Evolutionary conservation across 495 filamentous ascomycete species (phyloP).

Genomic region (Massariosphaeria phaeospora): DNA sequence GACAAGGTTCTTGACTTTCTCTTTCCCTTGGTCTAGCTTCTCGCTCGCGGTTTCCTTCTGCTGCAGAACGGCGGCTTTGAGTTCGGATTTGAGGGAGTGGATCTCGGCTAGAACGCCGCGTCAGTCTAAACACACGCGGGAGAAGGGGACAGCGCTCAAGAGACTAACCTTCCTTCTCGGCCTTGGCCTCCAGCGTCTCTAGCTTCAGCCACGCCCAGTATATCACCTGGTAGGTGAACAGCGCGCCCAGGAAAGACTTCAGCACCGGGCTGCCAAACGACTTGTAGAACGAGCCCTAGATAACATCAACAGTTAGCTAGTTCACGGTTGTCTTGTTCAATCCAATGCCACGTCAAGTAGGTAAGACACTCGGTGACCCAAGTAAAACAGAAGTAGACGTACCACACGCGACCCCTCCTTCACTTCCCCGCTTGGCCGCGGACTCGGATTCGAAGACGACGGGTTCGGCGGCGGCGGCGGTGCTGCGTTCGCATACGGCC

Average conservation of each 20-base stretch:
- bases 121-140: conserved; percentile 5
- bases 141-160: neutral
- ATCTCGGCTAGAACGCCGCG: conserved; percentile 2
- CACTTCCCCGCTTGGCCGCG: no score
- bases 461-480: no score
- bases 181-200: conserved; percentile 68
- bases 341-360: no score
- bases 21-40: neutral
- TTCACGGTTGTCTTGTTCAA: no score
- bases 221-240: conserved; percentile 80
- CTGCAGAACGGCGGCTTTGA: neutral
- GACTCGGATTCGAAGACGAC: no score
- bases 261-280: conserved; percentile 72
- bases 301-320: no score
- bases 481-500: no score
- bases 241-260: conserved; percentile 78
- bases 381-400: no score
- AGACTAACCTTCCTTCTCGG: conserved; percentile 7
- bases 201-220: conserved; percentile 86
- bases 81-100: neutral
- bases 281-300: conserved; percentile 68
- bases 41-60: neutral
- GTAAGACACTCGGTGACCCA: no score
- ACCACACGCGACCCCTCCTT: no score
- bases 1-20: neutral